Evolutionary conservation across 352 stramenopile species (phyloP).

Genomic region (Phytophthora vignae): DNA sequence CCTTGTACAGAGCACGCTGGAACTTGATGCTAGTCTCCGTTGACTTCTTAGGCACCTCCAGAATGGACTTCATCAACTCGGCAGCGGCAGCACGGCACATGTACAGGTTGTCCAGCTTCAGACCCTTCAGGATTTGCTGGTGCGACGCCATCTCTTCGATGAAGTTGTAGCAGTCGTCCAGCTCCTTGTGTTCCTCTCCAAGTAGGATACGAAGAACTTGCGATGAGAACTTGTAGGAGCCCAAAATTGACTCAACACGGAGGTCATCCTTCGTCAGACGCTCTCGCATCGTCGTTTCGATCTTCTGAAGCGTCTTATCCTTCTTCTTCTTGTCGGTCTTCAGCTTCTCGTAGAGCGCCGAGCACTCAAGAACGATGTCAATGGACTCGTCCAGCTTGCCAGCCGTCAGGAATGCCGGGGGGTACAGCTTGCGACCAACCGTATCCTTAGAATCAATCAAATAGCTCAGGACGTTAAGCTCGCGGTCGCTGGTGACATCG

Average conservation of each 20-base stretch:
- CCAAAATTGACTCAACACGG: constrained; percentile 83
- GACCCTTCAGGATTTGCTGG: constrained; percentile 76
- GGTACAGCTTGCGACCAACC: constrained; percentile 75
- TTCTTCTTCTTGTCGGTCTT: constrained; percentile 90
- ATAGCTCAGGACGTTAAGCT: constrained; percentile 87
- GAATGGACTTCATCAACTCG: constrained; percentile 86
- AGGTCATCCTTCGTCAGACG: constrained; percentile 85
- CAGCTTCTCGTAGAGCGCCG: constrained; percentile 81
- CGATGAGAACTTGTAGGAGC: constrained; percentile 89
- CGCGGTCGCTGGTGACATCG: constrained; percentile 83
- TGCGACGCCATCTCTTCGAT: constrained; percentile 83
- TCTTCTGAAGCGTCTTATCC: constrained; percentile 87
- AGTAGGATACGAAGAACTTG: constrained; percentile 81
- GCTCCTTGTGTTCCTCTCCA: constrained; percentile 85
- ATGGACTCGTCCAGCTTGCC: constrained; percentile 87
- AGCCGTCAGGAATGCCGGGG: constrained; percentile 81
- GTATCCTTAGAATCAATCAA: constrained; percentile 83
- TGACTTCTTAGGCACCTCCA: constrained; percentile 82
- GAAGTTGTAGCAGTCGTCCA: constrained; percentile 86
- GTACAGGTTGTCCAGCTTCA: constrained; percentile 82
- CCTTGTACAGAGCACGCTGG: constrained; percentile 81
- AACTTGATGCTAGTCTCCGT: constrained; percentile 87
- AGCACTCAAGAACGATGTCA: constrained; percentile 86
- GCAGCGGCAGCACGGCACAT: constrained; percentile 66
- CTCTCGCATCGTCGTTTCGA: constrained; percentile 84